Conservation (phyloP, 345 rosid genomes). For the Arabidopsis thaliana region TAIR10.1 NC_003070.9:21078001-21078500, state of each 20-base stretch:
- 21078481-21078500: slow-evolving; percentile 78
- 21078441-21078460: slow-evolving; percentile 87
- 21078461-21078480: slow-evolving; percentile 86
- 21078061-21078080: slow-evolving; percentile 87
- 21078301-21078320: slow-evolving; percentile 98
- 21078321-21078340: slow-evolving; percentile 93
- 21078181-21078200: slow-evolving; percentile 80
- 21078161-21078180: slow-evolving; percentile 82
- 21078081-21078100: slow-evolving; percentile 75
- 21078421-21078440: slow-evolving; percentile 91
- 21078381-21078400: slow-evolving; percentile 97
- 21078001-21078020: slow-evolving; percentile 88
- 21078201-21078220: slow-evolving; percentile 88
- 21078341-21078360: slow-evolving; percentile 77
- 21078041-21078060: slow-evolving; percentile 87
- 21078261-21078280: slow-evolving; percentile 94
- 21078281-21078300: slow-evolving; percentile 96
- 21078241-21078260: slow-evolving; percentile 72
- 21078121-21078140: slow-evolving; percentile 91
- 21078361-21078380: slow-evolving; percentile 90
- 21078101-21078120: slow-evolving; percentile 92
- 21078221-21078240: slow-evolving; percentile 84
- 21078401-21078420: slow-evolving; percentile 77
- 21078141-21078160: slow-evolving; percentile 89
- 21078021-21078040: slow-evolving; percentile 79